Percentiles rank a stretch among this genome's conserved stretches.
phyloP scores from a whole-genome alignment of 2,329 filamentous ascomycete genomes.

The Phaeosphaeria sp. region DNA sequence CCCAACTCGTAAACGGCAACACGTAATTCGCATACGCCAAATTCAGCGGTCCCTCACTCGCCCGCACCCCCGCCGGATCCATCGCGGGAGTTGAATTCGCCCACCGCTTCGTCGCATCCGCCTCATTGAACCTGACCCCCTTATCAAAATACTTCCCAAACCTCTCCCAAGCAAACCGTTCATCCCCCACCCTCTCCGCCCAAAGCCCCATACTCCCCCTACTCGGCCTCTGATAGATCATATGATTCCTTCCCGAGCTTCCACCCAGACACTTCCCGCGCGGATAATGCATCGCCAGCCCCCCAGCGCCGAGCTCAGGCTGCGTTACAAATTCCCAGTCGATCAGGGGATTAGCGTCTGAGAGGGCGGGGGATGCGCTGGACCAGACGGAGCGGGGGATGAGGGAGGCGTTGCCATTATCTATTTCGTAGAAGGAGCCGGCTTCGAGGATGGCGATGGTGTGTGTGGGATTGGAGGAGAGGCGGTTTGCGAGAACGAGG shows the following conservation, averaged over 20 bases:
- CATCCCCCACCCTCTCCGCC: slow-evolving; percentile 34
- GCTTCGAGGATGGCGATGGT: slow-evolving; percentile 37
- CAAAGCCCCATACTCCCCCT: slow-evolving; percentile 25
- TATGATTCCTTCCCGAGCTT: slow-evolving; percentile 18
- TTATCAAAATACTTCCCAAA: slow-evolving; percentile 32
- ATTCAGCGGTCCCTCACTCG: slow-evolving; percentile 19
- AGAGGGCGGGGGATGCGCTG: slow-evolving; percentile 13
- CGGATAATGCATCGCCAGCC: slow-evolving; percentile 24
- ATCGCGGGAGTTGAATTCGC: slow-evolving; percentile 32
- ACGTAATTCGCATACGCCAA: slow-evolving; percentile 29
- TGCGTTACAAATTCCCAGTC: slow-evolving; percentile 34
- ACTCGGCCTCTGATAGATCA: slow-evolving; percentile 23
- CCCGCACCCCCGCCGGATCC: slow-evolving; percentile 15
- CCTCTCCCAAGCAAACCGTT: slow-evolving; percentile 30
- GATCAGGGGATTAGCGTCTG: slow-evolving; percentile 31
- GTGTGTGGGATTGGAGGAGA: slow-evolving; percentile 15
- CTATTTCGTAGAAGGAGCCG: slow-evolving; percentile 35
- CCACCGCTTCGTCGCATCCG: slow-evolving; percentile 24
- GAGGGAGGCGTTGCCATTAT: slow-evolving; percentile 27
- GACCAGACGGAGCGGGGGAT: slow-evolving; percentile 22
- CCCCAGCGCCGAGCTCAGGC: slow-evolving; percentile 20
- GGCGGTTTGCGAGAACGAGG: slow-evolving; percentile 26
- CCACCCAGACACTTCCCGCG: slow-evolving; percentile 26
- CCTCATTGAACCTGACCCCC: slow-evolving; percentile 31
- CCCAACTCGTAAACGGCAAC: slow-evolving; percentile 20